Conservation (phyloP, 768 basidiomycete genomes). For the Tylopilus subfusipes region DNA sequence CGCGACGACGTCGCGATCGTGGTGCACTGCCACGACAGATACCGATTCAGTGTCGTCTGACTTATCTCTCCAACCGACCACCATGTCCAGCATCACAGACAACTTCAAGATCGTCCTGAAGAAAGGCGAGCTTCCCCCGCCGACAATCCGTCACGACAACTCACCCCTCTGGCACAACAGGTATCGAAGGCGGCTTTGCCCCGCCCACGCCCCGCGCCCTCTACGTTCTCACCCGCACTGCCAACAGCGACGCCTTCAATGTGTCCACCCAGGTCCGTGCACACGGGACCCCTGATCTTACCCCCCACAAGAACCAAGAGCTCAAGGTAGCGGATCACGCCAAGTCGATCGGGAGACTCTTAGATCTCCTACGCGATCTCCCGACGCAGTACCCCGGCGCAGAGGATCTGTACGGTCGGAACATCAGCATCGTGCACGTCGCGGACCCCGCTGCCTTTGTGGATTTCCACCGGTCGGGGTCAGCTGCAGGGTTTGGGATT, state of each 20-base stretch:
- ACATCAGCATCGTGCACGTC: constrained; percentile 61
- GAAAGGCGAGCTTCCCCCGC: constrained; percentile 41
- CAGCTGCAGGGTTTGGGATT: constrained; percentile 47
- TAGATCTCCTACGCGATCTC: constrained; percentile 54
- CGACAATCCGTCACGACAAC: background rate
- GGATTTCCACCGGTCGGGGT: constrained; percentile 39
- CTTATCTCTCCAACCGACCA: background rate
- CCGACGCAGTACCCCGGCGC: constrained; percentile 42
- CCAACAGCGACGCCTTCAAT: constrained; percentile 36
- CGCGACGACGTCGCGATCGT: background rate
- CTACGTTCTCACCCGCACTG: constrained; percentile 44
- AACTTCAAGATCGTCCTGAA: constrained; percentile 38
- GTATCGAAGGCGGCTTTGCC: constrained; percentile 73
- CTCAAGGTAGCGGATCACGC: constrained; percentile 36
- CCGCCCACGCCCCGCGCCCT: constrained; percentile 61
- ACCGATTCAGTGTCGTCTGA: background rate
- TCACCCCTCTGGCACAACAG: constrained; percentile 22
- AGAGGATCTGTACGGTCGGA: constrained; percentile 69
- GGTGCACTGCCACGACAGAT: background rate
- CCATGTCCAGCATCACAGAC: constrained; percentile 17
- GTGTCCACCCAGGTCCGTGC: constrained; percentile 48
- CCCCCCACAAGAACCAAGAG: constrained; percentile 43
- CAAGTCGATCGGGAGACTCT: constrained; percentile 36
- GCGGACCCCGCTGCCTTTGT: constrained; percentile 7
- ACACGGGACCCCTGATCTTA: constrained; percentile 43